Evolutionary conservation across 2,329 filamentous ascomycete species (phyloP).

Genomic region (Nothopassalora personata): DNA sequence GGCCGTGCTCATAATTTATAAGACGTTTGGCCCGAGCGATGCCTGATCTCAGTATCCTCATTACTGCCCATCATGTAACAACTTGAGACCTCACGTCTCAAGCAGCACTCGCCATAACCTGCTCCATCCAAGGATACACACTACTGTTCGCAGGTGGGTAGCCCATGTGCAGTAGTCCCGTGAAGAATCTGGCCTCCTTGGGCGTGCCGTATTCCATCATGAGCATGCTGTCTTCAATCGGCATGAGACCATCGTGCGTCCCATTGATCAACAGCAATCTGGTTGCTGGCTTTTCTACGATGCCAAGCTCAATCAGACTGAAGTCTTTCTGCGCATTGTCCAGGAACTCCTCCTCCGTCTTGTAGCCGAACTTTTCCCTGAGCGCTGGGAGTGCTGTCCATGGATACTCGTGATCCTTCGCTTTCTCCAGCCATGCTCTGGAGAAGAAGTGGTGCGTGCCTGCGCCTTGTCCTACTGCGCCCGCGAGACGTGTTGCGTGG

Average conservation of each 20-base stretch:
- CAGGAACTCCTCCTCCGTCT: constrained; percentile 51
- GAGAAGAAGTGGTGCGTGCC: constrained; percentile 59
- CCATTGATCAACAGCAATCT: constrained; percentile 58
- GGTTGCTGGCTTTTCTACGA: constrained; percentile 52
- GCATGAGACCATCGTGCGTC: constrained; percentile 59
- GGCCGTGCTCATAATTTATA: too few relatives aligned
- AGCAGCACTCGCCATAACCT: constrained; percentile 39
- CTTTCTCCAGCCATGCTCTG: constrained; percentile 54
- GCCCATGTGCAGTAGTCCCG: constrained; percentile 60
- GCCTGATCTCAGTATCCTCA: too few relatives aligned
- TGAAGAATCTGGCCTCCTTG: constrained; percentile 62
- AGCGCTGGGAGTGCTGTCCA: constrained; percentile 40
- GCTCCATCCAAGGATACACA: constrained; percentile 60
- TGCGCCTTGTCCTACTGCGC: constrained; percentile 58
- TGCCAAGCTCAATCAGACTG: constrained; percentile 55
- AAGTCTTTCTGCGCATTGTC: constrained; percentile 55
- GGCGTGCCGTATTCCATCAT: constrained; percentile 60
- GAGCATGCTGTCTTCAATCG: constrained; percentile 62
- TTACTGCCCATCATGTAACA: too few relatives aligned
- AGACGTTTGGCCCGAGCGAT: too few relatives aligned
- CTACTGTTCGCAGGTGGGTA: constrained; percentile 56
- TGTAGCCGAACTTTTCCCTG: constrained; percentile 59
- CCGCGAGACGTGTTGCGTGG: constrained; percentile 51
- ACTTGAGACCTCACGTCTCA: background rate
- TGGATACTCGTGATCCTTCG: constrained; percentile 58